These are phyloP conservation scores for Talaromyces sp. DNA, from an alignment of 2,329 filamentous ascomycete species.

Conservation along the genomic window DNA sequence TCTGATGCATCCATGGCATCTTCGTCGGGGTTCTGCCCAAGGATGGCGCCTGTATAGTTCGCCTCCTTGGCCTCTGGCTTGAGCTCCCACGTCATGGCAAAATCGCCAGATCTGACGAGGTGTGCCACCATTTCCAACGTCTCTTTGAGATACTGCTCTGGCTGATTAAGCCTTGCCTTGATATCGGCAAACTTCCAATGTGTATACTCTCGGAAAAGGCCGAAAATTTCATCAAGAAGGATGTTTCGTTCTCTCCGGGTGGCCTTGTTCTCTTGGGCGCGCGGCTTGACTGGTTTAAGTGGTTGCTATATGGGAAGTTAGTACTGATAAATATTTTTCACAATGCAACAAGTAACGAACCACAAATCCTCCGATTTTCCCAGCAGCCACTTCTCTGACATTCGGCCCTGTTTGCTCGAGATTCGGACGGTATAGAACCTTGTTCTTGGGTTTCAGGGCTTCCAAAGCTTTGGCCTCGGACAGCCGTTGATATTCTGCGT, in stretches of 20 bases:
- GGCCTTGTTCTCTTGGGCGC: slow-evolving; percentile 70
- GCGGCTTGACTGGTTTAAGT: slow-evolving; percentile 49
- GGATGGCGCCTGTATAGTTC: slow-evolving; percentile 39
- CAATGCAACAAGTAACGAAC: slow-evolving; percentile 24
- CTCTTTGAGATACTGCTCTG: slow-evolving; percentile 87
- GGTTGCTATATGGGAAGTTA: slow-evolving; percentile 28
- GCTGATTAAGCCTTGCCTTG: slow-evolving; percentile 71
- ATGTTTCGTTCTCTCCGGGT: slow-evolving; percentile 86
- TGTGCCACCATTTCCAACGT: slow-evolving; percentile 77
- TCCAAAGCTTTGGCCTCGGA: slow-evolving; percentile 55
- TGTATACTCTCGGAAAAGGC: slow-evolving; percentile 75
- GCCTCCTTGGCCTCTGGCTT: slow-evolving; percentile 62
- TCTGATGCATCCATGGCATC: slow-evolving; percentile 48
- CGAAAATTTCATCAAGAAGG: slow-evolving; percentile 78
- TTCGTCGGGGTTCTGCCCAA: slow-evolving; percentile 47
- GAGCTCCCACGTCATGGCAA: slow-evolving; percentile 80
- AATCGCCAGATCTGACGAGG: slow-evolving; percentile 74
- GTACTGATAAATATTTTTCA: not conserved
- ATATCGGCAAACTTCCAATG: slow-evolving; percentile 94
- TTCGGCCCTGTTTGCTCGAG: slow-evolving; percentile 50
- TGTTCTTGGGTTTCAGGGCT: slow-evolving; percentile 55
- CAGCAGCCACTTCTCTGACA: slow-evolving; percentile 49
- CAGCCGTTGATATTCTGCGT: slow-evolving; percentile 62
- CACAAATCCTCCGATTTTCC: slow-evolving; percentile 37
- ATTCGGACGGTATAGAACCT: slow-evolving; percentile 48